Evolutionary conservation across 73 alveolate genomes (phyloP).

Genomic region (Blepharisma stoltei): DNA sequence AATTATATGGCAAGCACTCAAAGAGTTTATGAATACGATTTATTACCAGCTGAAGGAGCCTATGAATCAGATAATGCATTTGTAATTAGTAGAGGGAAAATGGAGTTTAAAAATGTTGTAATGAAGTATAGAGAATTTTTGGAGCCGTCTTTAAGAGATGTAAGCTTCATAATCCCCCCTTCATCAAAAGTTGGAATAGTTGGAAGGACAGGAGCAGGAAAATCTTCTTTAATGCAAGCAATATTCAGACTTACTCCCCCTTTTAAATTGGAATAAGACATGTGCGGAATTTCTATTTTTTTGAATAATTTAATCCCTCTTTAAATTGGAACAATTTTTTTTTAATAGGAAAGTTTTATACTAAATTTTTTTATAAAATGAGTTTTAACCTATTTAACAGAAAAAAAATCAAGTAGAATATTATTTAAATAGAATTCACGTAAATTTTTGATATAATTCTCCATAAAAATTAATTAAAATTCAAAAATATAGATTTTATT

Average conservation of each 20-base stretch:
- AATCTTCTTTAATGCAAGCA: conserved; percentile 46
- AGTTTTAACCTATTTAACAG: too few relatives aligned
- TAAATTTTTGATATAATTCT: too few relatives aligned
- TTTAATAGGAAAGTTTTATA: too few relatives aligned
- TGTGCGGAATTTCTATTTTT: too few relatives aligned
- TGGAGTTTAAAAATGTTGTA: conserved; percentile 31
- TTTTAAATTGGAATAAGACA: too few relatives aligned
- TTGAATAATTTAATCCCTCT: too few relatives aligned
- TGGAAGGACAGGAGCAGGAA: conserved; percentile 63
- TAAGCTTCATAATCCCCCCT: conserved; percentile 25
- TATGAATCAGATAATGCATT: neutral
- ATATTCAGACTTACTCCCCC: conserved; percentile 61
- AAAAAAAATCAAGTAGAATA: too few relatives aligned
- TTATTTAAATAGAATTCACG: too few relatives aligned
- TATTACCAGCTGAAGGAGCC: neutral
- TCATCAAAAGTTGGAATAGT: conserved; percentile 43
- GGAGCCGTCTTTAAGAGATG: conserved; percentile 33
- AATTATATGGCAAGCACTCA: neutral
- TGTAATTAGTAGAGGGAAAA: conserved; percentile 24
- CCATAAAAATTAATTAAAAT: too few relatives aligned
- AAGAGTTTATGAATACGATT: neutral
- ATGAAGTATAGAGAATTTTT: conserved; percentile 28
- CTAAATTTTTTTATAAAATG: too few relatives aligned
- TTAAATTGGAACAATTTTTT: too few relatives aligned
- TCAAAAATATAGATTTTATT: too few relatives aligned